phyloP scores from a whole-genome alignment of 2,329 filamentous ascomycete species.

The Beauveria pseudobassiana region DNA sequence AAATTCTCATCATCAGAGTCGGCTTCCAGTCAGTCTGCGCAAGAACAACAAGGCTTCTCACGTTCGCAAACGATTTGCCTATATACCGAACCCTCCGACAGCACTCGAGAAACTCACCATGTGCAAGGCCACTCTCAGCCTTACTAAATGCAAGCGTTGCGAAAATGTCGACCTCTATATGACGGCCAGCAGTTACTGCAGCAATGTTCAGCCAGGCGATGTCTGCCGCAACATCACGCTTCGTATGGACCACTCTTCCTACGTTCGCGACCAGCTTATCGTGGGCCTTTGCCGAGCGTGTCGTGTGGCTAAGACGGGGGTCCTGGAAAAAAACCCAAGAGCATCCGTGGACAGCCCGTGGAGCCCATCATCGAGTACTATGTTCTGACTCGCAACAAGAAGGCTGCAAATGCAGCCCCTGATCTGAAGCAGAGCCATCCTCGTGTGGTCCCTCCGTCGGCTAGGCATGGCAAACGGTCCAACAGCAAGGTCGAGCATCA shows the following conservation, averaged over 20 bases:
- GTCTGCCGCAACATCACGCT: background rate
- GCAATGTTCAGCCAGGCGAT: background rate
- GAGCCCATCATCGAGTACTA: background rate
- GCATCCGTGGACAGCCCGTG: background rate
- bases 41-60: no score
- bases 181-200: background rate
- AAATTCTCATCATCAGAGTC: no score
- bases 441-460: background rate
- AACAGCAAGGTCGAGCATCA: no score
- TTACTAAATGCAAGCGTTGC: background rate
- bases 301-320: background rate
- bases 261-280: background rate
- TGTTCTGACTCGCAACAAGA: background rate
- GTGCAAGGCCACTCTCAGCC: background rate
- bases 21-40: no score
- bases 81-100: no score
- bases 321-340: background rate
- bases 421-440: background rate
- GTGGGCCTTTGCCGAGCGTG: background rate
- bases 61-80: no score
- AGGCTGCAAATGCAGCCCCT: background rate
- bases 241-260: background rate
- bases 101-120: background rate
- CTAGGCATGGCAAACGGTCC: no score
- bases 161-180: background rate